Conservation (phyloP, 129 eudicot species). For the Artemisia annua region DNA sequence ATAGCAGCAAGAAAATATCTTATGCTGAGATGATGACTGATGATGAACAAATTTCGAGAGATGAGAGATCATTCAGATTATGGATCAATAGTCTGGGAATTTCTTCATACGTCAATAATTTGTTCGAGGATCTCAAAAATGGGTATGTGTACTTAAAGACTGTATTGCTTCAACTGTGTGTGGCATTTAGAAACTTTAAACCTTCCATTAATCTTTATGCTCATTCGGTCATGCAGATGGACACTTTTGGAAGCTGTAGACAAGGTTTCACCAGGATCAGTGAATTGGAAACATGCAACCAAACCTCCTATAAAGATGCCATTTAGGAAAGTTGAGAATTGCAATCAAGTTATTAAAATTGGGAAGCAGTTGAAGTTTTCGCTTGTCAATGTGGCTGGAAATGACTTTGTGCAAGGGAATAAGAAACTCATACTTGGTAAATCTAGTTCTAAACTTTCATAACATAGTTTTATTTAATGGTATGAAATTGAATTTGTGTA, state of each 20-base stretch:
- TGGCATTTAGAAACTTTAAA: not conserved
- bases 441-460: conserved; percentile 2
- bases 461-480: not conserved
- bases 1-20: conserved; percentile 73
- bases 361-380: conserved; percentile 90
- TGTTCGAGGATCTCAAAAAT: conserved; percentile 91
- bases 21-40: conserved; percentile 99
- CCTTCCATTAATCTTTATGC: not conserved
- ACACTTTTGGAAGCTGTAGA: conserved; percentile 82
- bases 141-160: conserved; percentile 55
- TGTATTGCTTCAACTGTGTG: not conserved
- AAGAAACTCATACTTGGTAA: conserved; percentile 96
- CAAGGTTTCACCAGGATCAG: conserved; percentile 82
- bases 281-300: conserved; percentile 88
- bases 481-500: not conserved
- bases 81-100: conserved; percentile 97
- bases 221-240: conserved; percentile 56
- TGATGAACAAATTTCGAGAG: conserved; percentile 91
- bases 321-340: conserved; percentile 96
- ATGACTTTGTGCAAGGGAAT: conserved; percentile 95
- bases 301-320: conserved; percentile 99
- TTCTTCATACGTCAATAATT: conserved; percentile 72
- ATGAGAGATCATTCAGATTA: conserved; percentile 86
- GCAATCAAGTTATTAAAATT: conserved; percentile 89
- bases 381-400: conserved; percentile 87